Evolutionary conservation across 768 basidiomycete genomes (phyloP), one percentile per base, ranked within the genome.

Genomic region (Ephemerocybe angulata): DNA sequence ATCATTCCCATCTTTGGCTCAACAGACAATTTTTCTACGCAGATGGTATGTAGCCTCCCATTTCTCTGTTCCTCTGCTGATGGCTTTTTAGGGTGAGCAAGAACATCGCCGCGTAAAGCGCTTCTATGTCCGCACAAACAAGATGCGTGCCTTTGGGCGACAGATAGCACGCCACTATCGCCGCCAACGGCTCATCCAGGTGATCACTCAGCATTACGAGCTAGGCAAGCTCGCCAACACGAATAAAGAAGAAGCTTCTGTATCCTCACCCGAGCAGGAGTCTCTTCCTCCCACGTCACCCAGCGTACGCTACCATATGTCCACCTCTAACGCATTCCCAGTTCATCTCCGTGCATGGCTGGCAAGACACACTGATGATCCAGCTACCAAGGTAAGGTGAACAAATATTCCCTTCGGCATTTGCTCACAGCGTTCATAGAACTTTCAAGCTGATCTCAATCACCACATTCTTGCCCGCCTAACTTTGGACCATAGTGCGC

Each of bases 61-160:
- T 33, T 76, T 21, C 15, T 50, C 22, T 12, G 5, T 10, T 35
- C 19, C 24, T 28, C 21, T 29, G 19, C 15, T 53, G 21, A 50
- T 24, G 38, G 7, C 2, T 35, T 37, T 17, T 33, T 47, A 59
- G 76, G 72, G 73, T 0, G 75, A 80, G 51, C 64, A 69, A 0
- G 69, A 73, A 40, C 78, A 79, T 53, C 57, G 62, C 0, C 53
- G 55, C 0, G 65, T 72, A 25, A 78, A 79, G 60, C 47, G 31
- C 15, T 59, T 58, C 50, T 58, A 58, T 37, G 43, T 57, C 0
- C 47, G 60, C 0, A 72, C 68, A 1, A 74, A 70, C 63, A 74
- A 75, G 57, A 66, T 57, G 22, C 50, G 62, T 19, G 58, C 37
- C 22, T 57, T 60, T 17, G 60, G 38, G 0, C 28, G 30, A 1